phyloP scores from a whole-genome alignment of 139 green algal genomes.

The Pseudopediastrum boryanum region DNA sequence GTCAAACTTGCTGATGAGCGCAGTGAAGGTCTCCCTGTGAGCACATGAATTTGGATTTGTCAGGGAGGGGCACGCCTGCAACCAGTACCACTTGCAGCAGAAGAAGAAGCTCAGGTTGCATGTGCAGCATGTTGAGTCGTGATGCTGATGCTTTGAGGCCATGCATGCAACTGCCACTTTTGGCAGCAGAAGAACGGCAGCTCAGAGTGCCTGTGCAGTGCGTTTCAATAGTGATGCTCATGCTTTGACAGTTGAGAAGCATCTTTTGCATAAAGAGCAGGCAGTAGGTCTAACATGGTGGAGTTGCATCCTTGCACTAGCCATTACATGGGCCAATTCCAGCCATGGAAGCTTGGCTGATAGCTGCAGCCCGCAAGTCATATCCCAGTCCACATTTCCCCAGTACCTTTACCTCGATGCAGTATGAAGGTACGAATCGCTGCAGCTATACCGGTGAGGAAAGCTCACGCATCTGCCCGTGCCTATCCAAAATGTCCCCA shows the following conservation, averaged over 20 bases:
- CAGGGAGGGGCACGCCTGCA: too few relatives aligned
- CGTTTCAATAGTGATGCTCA: too few relatives aligned
- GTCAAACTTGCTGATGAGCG: constrained; percentile 48
- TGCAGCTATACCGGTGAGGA: background rate
- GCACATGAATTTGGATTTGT: background rate
- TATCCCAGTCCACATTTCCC: background rate
- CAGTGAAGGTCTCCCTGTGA: constrained; percentile 51
- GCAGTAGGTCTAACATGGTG: too few relatives aligned
- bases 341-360: too few relatives aligned
- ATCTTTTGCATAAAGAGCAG: too few relatives aligned
- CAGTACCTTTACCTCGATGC: background rate
- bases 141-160: background rate
- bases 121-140: background rate
- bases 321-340: too few relatives aligned
- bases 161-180: background rate
- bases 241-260: too few relatives aligned
- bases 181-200: background rate
- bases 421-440: background rate
- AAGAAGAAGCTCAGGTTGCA: background rate
- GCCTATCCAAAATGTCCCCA: background rate
- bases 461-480: background rate
- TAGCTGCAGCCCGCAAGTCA: too few relatives aligned
- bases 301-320: too few relatives aligned
- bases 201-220: background rate
- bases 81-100: background rate